Conservation (phyloP, 2,329 filamentous ascomycete species). For the Cladosporium halotolerans region DNA sequence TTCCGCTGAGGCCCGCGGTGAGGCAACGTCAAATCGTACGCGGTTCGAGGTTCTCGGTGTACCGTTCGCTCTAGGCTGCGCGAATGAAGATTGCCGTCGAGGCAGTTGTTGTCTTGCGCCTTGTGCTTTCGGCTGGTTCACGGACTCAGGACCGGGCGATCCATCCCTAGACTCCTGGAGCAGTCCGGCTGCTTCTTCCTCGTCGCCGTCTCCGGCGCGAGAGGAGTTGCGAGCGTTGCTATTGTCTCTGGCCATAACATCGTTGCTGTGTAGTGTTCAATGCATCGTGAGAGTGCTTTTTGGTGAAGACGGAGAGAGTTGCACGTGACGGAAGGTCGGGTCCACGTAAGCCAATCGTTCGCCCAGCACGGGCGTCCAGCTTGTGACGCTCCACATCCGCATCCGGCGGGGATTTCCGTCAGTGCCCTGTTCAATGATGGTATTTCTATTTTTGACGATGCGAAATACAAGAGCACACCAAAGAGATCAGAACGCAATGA, state of each 20-base stretch:
- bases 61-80: constrained; percentile 40
- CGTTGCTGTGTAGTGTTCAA: constrained; percentile 17
- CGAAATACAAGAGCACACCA: no score
- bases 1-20: constrained; percentile 22
- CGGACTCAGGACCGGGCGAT: constrained; percentile 21
- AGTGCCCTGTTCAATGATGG: no score
- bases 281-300: neutral
- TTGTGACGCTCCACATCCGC: neutral
- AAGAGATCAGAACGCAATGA: no score
- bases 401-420: neutral
- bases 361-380: neutral
- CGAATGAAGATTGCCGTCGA: constrained; percentile 37
- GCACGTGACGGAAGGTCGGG: neutral
- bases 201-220: constrained; percentile 15
- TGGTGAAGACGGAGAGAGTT: neutral
- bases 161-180: constrained; percentile 21
- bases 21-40: constrained; percentile 62
- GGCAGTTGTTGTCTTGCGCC: constrained; percentile 15
- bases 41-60: constrained; percentile 62
- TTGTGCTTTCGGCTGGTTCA: constrained; percentile 17
- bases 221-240: constrained; percentile 20
- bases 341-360: constrained; percentile 4
- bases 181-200: constrained; percentile 25
- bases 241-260: constrained; percentile 33
- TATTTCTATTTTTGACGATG: no score